These are phyloP conservation scores for Zasmidium cellare DNA, from an alignment of 2,329 filamentous ascomycete genomes.

Conservation along the genomic window DNA sequence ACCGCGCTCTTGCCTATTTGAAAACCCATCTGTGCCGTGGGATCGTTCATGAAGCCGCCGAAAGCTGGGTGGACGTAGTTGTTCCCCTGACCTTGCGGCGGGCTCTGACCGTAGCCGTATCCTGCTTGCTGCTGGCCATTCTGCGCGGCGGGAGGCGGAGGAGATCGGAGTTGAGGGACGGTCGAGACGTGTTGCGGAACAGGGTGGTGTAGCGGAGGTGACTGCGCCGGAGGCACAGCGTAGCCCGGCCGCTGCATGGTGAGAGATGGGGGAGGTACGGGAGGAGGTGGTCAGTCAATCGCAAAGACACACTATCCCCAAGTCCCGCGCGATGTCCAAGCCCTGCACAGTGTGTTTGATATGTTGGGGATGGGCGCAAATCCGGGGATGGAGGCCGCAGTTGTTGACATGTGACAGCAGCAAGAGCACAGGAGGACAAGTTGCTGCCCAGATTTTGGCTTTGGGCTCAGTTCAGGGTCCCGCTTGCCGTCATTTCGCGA, in stretches of 20 bases:
- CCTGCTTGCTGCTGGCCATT: constrained; percentile 62
- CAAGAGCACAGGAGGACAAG: neutral
- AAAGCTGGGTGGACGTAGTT: constrained; percentile 62
- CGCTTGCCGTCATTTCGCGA: neutral
- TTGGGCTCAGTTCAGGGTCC: neutral
- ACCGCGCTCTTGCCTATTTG: constrained; percentile 92
- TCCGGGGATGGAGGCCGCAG: neutral
- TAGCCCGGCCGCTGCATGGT: constrained; percentile 86
- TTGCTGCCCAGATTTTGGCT: neutral
- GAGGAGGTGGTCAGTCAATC: neutral
- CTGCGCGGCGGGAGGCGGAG: constrained; percentile 72
- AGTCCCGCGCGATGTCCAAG: neutral
- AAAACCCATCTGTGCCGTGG: constrained; percentile 89
- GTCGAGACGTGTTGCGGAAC: constrained; percentile 98
- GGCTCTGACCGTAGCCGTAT: constrained; percentile 59
- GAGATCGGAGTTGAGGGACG: constrained; percentile 93
- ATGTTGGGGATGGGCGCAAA: neutral
- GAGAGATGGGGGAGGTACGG: constrained; percentile 8
- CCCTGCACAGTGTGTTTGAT: neutral
- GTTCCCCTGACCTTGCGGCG: constrained; percentile 53
- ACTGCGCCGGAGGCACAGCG: constrained; percentile 70
- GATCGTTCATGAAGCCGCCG: constrained; percentile 92
- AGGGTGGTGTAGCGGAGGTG: constrained; percentile 92
- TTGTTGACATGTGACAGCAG: neutral
- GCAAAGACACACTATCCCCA: neutral